Evolutionary conservation across 2,329 filamentous ascomycete genomes (phyloP).

Genomic region (Ramularia endophylla): DNA sequence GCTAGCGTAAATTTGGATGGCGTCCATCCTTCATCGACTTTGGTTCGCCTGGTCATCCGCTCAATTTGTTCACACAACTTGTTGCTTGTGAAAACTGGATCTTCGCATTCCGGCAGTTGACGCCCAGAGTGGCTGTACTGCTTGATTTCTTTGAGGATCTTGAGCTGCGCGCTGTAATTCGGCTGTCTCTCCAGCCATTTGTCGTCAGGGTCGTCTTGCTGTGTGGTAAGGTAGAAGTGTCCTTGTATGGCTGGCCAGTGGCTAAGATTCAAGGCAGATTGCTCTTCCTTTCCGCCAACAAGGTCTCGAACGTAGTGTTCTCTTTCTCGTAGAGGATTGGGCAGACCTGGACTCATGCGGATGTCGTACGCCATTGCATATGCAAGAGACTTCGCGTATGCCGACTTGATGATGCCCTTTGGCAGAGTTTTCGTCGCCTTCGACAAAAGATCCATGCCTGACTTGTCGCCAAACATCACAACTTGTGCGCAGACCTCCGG

Average conservation of each 20-base stretch:
- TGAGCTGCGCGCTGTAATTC: conserved; percentile 54
- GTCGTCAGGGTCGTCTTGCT: conserved; percentile 66
- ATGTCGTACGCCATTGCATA: conserved; percentile 80
- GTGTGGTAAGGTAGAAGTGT: conserved; percentile 68
- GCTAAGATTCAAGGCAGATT: conserved; percentile 56
- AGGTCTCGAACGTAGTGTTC: conserved; percentile 55
- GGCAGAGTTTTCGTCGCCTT: conserved; percentile 48
- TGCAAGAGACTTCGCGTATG: conserved; percentile 73
- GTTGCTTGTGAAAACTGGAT: conserved; percentile 77
- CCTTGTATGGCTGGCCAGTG: conserved; percentile 74
- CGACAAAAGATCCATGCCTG: conserved; percentile 57
- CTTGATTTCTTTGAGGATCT: conserved; percentile 64
- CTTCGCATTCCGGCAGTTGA: conserved; percentile 68
- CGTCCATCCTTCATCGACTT: conserved; percentile 51
- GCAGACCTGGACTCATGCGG: conserved; percentile 16
- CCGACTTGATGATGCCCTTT: conserved; percentile 54
- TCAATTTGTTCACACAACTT: conserved; percentile 70
- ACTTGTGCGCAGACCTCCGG: conserved; percentile 75
- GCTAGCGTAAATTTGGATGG: conserved; percentile 26
- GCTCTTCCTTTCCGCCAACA: conserved; percentile 58
- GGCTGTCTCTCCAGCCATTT: conserved; percentile 35
- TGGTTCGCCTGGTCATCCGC: conserved; percentile 68
- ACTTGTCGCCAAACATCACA: conserved; percentile 70
- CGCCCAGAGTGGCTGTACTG: conserved; percentile 59
- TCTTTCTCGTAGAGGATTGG: conserved; percentile 24